Percentiles rank a stretch among this genome's conserved stretches.
Conservation (phyloP, 768 basidiomycete genomes). For the Rhodotorula toruloides region DNA sequence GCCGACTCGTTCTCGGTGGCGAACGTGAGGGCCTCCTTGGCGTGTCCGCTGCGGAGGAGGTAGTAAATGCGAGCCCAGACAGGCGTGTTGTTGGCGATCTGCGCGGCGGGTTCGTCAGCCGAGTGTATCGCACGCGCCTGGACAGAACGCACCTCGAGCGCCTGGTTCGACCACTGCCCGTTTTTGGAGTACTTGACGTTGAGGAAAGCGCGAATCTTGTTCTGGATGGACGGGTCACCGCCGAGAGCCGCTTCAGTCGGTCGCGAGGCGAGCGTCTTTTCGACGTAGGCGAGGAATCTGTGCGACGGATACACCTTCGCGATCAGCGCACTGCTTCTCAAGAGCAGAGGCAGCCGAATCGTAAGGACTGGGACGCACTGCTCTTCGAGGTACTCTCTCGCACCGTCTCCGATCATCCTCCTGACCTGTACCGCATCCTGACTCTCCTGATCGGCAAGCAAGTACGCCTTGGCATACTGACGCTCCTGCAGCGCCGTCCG, state of each 20-base stretch:
- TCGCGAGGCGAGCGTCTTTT: conserved; percentile 71
- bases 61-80: conserved; percentile 93
- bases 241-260: conserved; percentile 81
- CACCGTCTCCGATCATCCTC: conserved; percentile 69
- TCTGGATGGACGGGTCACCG: conserved; percentile 80
- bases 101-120: neutral
- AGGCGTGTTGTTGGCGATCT: conserved; percentile 80
- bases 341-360: neutral
- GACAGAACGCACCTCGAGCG: conserved; percentile 62
- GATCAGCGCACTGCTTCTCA: neutral
- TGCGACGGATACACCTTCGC: neutral
- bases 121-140: neutral
- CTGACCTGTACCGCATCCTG: conserved; percentile 64
- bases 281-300: conserved; percentile 53
- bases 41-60: conserved; percentile 78
- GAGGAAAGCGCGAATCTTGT: conserved; percentile 83
- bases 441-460: conserved; percentile 54
- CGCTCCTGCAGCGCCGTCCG: conserved; percentile 66
- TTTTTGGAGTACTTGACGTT: conserved; percentile 72
- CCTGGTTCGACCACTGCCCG: conserved; percentile 72
- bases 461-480: conserved; percentile 73
- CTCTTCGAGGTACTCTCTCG: conserved; percentile 74
- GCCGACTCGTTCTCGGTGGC: conserved; percentile 60
- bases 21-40: conserved; percentile 72
- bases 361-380: conserved; percentile 52